Conservation (phyloP, 2,329 filamentous ascomycete genomes). For the Orbilia oligospora region DNA sequence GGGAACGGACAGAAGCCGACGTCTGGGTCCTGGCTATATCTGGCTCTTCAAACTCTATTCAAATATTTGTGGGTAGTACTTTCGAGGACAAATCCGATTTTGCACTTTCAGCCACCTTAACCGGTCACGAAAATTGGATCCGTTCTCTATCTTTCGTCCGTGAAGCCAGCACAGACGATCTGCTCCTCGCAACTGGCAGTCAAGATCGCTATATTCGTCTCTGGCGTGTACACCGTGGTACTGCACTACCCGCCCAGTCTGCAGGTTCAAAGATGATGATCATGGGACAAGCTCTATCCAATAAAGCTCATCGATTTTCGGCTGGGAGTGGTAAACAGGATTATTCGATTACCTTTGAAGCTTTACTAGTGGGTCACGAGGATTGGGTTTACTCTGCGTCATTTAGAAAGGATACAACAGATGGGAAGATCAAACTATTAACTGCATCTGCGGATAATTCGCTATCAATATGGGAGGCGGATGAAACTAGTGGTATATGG, state of each 20-base stretch:
- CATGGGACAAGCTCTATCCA: conserved; percentile 75
- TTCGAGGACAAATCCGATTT: conserved; percentile 69
- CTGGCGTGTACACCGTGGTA: conserved; percentile 85
- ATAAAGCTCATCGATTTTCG: conserved; percentile 86
- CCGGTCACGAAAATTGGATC: conserved; percentile 95
- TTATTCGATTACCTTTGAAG: conserved; percentile 91
- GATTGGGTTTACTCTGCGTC: conserved; percentile 96
- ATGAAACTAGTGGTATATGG: conserved; percentile 89
- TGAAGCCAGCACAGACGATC: conserved; percentile 74
- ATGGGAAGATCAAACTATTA: conserved; percentile 77
- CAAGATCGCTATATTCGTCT: conserved; percentile 97
- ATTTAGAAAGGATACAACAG: conserved; percentile 74
- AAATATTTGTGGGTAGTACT: conserved; percentile 73
- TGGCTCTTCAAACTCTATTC: conserved; percentile 85
- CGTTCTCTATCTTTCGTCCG: conserved; percentile 83
- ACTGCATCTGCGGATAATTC: conserved; percentile 97
- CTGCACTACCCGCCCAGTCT: conserved; percentile 73
- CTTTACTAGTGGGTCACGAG: conserved; percentile 91
- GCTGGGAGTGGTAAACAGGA: conserved; percentile 68
- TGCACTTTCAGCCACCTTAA: conserved; percentile 80
- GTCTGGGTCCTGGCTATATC: conserved; percentile 82
- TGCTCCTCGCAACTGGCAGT: conserved; percentile 90
- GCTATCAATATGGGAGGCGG: conserved; percentile 90
- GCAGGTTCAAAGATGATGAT: conserved; percentile 72
- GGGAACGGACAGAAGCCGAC: conserved; percentile 64